A percentile compares a stretch with the other conserved stretches of the same genome.
Evolutionary conservation across 2,329 filamentous ascomycete species (phyloP).

Genomic region (Clarireedia homoeocarpa): DNA sequence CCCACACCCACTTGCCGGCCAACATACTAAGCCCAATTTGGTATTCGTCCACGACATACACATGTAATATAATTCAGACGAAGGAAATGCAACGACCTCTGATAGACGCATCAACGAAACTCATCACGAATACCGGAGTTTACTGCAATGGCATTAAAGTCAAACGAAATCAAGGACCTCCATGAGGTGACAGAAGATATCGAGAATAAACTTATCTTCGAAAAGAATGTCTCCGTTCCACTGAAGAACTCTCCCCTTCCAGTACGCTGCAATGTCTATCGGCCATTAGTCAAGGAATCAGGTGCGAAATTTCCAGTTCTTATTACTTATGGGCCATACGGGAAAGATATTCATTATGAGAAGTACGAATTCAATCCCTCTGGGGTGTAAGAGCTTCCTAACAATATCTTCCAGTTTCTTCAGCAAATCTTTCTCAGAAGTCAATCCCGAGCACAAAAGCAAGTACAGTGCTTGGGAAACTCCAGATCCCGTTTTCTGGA

Average conservation of each 20-base stretch:
- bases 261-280: constrained; percentile 43
- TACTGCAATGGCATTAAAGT: not conserved
- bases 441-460: constrained; percentile 35
- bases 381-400: not conserved
- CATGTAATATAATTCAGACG: too few species aligned
- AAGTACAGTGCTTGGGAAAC: constrained; percentile 38
- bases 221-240: constrained; percentile 40
- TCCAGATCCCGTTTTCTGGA: constrained; percentile 38
- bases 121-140: not conserved
- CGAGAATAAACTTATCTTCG: constrained; percentile 31
- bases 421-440: constrained; percentile 39
- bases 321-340: constrained; percentile 66
- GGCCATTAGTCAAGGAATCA: constrained; percentile 33
- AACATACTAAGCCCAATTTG: too few species aligned
- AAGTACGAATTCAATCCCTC: constrained; percentile 29
- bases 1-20: too few species aligned
- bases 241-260: constrained; percentile 35
- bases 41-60: too few species aligned
- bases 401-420: constrained; percentile 35
- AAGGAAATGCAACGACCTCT: too few species aligned
- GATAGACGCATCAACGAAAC: too few species aligned
- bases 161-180: constrained; percentile 12
- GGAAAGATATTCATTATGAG: constrained; percentile 62
- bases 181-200: constrained; percentile 14
- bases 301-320: constrained; percentile 46